A percentile compares a stretch with the other conserved stretches of the same genome.
Conservation (phyloP, 139 green algal genomes). For the Zygnema cylindricum region DNA sequence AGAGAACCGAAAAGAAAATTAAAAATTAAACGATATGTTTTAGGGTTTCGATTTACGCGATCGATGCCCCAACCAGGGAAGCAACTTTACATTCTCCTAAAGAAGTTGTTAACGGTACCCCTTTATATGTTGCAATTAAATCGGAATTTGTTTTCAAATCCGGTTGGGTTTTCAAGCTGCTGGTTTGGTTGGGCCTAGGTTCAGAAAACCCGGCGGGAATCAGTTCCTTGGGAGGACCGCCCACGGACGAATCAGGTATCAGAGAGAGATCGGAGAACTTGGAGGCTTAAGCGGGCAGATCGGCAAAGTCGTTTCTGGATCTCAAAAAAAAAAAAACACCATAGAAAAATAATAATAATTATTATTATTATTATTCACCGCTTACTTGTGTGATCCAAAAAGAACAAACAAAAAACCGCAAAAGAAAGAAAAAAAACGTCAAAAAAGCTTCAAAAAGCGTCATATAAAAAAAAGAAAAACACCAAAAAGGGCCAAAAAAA, state of each 20-base stretch:
- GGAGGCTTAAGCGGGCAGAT: no score
- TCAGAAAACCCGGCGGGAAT: slow-evolving; percentile 75
- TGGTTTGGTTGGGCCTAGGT: slow-evolving; percentile 75
- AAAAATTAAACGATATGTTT: not conserved
- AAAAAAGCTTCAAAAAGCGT: no score
- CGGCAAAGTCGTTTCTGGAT: not conserved
- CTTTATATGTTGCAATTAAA: slow-evolving; percentile 40
- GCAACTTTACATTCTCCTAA: slow-evolving; percentile 37
- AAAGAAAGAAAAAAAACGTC: not conserved
- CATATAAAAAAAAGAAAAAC: not conserved
- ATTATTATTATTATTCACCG: no score
- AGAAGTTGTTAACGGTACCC: slow-evolving; percentile 35
- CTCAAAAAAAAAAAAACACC: slow-evolving; percentile 19
- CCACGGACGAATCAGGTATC: not conserved
- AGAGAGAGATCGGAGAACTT: not conserved
- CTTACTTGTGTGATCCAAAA: no score
- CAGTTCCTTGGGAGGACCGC: slow-evolving; percentile 84
- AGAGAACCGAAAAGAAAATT: no score
- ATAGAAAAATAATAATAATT: no score
- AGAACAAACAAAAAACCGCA: slow-evolving; percentile 6
- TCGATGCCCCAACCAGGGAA: slow-evolving; percentile 1
- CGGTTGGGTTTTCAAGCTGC: slow-evolving; percentile 56
- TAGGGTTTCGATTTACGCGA: slow-evolving; percentile 20
- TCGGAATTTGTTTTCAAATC: slow-evolving; percentile 39
- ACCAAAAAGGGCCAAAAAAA: no score